Conservation (phyloP, 805 yeast species). For the Kuraishia hungarica region DNA sequence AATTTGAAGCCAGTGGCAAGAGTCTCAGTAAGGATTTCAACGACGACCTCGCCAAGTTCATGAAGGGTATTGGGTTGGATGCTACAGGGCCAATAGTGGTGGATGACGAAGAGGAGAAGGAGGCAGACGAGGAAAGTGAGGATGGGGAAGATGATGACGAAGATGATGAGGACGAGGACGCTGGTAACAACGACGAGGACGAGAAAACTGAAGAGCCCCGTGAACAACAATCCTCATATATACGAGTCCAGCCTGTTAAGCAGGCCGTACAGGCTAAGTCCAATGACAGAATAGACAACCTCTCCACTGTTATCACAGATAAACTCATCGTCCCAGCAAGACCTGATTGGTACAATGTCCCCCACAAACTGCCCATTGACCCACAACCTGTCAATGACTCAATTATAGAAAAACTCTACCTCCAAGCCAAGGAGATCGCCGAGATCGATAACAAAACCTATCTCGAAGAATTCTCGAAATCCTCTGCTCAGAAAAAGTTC, state of each 20-base stretch:
- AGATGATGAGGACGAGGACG: conserved; percentile 15
- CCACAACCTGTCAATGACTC: conserved; percentile 36
- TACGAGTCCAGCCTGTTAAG: too few species aligned
- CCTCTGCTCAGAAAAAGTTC: conserved; percentile 78
- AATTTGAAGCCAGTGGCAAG: conserved; percentile 34
- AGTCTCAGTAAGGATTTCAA: conserved; percentile 36
- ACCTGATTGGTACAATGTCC: conserved; percentile 63
- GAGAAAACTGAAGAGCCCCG: conserved; percentile 16
- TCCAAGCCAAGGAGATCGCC: conserved; percentile 57
- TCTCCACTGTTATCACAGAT: conserved; percentile 45
- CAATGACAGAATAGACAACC: conserved; percentile 17
- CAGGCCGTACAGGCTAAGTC: too few species aligned
- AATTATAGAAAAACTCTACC: conserved; percentile 51
- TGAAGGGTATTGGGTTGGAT: conserved; percentile 60
- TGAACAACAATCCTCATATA: too few species aligned
- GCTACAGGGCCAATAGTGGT: conserved; percentile 25
- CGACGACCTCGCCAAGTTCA: conserved; percentile 49
- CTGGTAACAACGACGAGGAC: conserved; percentile 11
- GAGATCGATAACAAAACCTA: conserved; percentile 66
- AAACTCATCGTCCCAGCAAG: conserved; percentile 53
- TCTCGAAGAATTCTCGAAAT: conserved; percentile 63
- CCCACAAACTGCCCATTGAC: conserved; percentile 28
- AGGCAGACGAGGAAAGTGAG: conserved; percentile 24
- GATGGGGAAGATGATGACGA: conserved; percentile 22
- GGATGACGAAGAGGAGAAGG: conserved; percentile 19